A percentile compares a stretch with the other conserved stretches of the same genome.
Conservation (phyloP, 495 filamentous ascomycete species). For the Tuber borchii region DNA sequence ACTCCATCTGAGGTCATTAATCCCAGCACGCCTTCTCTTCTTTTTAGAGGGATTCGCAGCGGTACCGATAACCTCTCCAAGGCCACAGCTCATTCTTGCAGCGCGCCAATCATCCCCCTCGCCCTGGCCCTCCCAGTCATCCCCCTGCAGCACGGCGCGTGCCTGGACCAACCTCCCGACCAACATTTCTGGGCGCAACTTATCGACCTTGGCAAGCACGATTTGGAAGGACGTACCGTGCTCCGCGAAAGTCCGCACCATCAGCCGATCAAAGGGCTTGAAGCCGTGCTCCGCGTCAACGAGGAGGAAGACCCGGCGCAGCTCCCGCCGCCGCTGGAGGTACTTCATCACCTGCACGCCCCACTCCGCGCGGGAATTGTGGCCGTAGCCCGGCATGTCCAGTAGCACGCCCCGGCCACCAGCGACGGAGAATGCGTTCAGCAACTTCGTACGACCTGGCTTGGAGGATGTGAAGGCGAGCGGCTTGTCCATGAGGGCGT, state of each 20-base stretch:
- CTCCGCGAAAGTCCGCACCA: conserved; percentile 59
- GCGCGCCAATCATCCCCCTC: conserved; percentile 26
- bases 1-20: conserved; percentile 39
- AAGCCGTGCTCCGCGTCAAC: conserved; percentile 76
- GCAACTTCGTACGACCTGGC: conserved; percentile 69
- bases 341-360: conserved; percentile 83
- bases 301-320: conserved; percentile 74
- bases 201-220: conserved; percentile 77
- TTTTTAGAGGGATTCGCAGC: conserved; percentile 43
- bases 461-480: conserved; percentile 62
- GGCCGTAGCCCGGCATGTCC: conserved; percentile 94
- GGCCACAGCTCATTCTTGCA: conserved; percentile 43
- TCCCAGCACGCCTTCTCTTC: conserved; percentile 25
- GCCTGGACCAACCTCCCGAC: background rate
- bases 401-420: conserved; percentile 56
- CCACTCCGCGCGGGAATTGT: conserved; percentile 69
- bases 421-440: conserved; percentile 80
- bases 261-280: conserved; percentile 61
- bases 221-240: conserved; percentile 65
- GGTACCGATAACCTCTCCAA: conserved; percentile 51
- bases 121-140: conserved; percentile 32
- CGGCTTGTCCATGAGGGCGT: conserved; percentile 59
- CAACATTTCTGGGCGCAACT: conserved; percentile 42
- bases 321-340: conserved; percentile 57
- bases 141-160: conserved; percentile 40